Conservation (phyloP, 768 basidiomycete genomes). For the Amanita molliuscula region DNA sequence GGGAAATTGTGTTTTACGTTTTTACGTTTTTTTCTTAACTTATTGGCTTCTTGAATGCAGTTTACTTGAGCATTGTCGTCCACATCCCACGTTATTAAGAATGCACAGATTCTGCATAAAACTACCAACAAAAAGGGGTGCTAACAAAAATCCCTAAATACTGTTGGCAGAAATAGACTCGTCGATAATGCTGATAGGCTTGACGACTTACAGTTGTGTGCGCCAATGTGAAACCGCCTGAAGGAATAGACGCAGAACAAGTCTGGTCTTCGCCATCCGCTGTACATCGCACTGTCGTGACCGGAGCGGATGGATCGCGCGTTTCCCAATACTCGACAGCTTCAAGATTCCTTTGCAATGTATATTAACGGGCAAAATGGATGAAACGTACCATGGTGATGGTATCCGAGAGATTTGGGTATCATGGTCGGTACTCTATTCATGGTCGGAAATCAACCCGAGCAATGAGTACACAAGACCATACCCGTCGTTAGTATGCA, state of each 20-base stretch:
- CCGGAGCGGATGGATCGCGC: slow-evolving; percentile 27
- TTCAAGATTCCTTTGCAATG: slow-evolving; percentile 9
- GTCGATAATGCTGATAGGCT: neutral
- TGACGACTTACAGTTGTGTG: slow-evolving; percentile 30
- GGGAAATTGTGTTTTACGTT: too few relatives aligned
- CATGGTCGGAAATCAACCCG: neutral
- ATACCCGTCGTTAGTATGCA: slow-evolving; percentile 41
- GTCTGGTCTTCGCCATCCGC: slow-evolving; percentile 36
- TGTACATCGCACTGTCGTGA: slow-evolving; percentile 31
- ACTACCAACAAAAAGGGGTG: slow-evolving; percentile 25
- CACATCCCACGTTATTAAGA: neutral
- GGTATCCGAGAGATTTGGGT: slow-evolving; percentile 35
- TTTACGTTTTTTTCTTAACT: too few relatives aligned
- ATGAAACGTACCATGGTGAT: slow-evolving; percentile 34
- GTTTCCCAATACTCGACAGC: slow-evolving; percentile 45
- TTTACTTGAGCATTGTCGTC: too few relatives aligned
- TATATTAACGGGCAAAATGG: neutral
- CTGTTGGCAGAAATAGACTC: slow-evolving; percentile 11
- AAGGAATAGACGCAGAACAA: slow-evolving; percentile 38
- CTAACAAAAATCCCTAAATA: slow-evolving; percentile 29
- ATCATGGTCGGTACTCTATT: slow-evolving; percentile 42
- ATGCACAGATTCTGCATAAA: neutral
- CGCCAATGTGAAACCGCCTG: slow-evolving; percentile 32
- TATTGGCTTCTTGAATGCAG: too few relatives aligned
- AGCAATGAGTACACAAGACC: neutral